Conservation (phyloP, 73 alveolate genomes). For the Symbiodinium pilosum region DNA sequence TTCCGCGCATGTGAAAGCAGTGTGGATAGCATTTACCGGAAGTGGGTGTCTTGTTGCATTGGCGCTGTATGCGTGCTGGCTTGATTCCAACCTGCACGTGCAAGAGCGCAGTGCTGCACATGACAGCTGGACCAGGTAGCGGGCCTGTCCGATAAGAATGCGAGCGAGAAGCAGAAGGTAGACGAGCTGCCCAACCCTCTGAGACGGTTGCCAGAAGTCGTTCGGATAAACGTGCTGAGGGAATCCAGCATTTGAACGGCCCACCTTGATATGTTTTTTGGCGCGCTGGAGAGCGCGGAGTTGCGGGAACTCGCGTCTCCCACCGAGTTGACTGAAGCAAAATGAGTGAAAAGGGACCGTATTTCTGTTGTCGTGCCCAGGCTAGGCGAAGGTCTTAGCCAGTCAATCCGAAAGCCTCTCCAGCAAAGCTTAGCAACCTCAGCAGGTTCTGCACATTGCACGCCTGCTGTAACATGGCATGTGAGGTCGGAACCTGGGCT, state of each 20-base stretch:
- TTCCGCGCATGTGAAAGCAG: conserved; percentile 55
- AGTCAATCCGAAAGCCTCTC: too few relatives aligned
- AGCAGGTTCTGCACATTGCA: too few relatives aligned
- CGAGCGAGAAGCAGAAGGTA: background rate
- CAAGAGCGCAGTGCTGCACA: background rate
- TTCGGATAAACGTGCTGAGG: conserved; percentile 17
- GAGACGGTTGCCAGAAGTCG: conserved; percentile 37
- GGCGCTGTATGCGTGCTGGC: background rate
- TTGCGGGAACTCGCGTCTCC: too few relatives aligned
- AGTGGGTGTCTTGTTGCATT: conserved; percentile 63
- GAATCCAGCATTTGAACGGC: background rate
- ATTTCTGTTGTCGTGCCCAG: too few relatives aligned
- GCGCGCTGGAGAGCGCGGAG: too few relatives aligned
- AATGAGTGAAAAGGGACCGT: too few relatives aligned
- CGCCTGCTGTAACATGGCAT: too few relatives aligned
- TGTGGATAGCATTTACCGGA: conserved; percentile 33
- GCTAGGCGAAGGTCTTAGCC: too few relatives aligned
- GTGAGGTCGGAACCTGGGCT: too few relatives aligned
- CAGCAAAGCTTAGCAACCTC: too few relatives aligned
- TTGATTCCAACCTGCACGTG: background rate
- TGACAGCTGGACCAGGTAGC: conserved; percentile 15
- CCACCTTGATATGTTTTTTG: background rate
- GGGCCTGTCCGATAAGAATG: conserved; percentile 23
- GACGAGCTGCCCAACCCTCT: conserved; percentile 29
- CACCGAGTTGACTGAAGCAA: too few relatives aligned